A percentile compares a stretch with the other conserved stretches of the same genome.
Conservation (phyloP, 257 asterid genomes). For the Schizonepeta tenuifolia region DNA sequence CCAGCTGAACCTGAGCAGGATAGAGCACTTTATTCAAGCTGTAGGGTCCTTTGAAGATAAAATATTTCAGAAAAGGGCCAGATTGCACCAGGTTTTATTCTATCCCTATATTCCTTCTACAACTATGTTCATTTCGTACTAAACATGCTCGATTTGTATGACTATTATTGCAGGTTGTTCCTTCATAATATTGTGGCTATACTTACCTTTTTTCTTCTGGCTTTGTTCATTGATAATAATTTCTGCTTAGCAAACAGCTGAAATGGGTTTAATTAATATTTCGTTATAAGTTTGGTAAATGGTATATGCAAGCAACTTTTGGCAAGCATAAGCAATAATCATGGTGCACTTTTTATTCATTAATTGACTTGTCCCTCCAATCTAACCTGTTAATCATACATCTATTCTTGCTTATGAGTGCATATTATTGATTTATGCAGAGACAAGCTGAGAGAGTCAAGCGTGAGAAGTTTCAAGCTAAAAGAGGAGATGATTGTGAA, state of each 20-base stretch:
- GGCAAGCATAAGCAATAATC: not conserved
- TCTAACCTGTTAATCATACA: constrained; percentile 6
- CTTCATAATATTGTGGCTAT: constrained; percentile 19
- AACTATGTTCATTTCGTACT: not conserved
- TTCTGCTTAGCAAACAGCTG: not conserved
- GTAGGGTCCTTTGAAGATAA: constrained; percentile 92
- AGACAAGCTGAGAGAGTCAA: constrained; percentile 89
- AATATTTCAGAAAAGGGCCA: constrained; percentile 88
- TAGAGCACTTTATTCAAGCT: constrained; percentile 93
- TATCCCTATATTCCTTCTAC: constrained; percentile 11
- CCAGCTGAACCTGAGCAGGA: constrained; percentile 83
- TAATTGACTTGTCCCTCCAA: constrained; percentile 6
- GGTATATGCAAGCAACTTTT: not conserved
- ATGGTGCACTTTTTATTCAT: not conserved
- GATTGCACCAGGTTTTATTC: constrained; percentile 77
- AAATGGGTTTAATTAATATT: not conserved
- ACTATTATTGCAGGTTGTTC: not conserved
- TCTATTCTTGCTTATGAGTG: constrained; percentile 25
- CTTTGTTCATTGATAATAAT: not conserved
- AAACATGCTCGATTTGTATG: not conserved
- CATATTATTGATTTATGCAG: constrained; percentile 43
- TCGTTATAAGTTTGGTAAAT: not conserved
- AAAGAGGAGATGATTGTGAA: constrained; percentile 84
- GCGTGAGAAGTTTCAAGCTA: constrained; percentile 76
- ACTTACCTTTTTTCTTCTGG: not conserved